Conservation (phyloP, 2,329 filamentous ascomycete genomes). For the Periconia macrospinosa region DNA sequence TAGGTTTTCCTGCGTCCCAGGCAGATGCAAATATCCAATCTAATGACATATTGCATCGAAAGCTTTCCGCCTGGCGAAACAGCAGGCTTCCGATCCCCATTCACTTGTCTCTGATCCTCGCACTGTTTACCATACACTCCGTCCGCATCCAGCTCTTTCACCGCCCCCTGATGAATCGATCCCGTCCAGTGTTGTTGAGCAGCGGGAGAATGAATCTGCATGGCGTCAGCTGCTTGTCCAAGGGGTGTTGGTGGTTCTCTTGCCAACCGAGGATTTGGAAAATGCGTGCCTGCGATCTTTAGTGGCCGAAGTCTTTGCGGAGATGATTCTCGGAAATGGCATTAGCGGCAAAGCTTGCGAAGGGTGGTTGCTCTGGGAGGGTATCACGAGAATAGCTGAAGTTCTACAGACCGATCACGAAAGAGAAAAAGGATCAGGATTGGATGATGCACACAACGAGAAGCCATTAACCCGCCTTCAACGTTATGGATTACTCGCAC, state of each 20-base stretch:
- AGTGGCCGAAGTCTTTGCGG: slow-evolving; percentile 84
- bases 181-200: slow-evolving; percentile 57
- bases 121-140: slow-evolving; percentile 79
- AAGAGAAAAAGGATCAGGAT: slow-evolving; percentile 30
- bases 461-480: slow-evolving; percentile 52
- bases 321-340: slow-evolving; percentile 83
- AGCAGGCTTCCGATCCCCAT: slow-evolving; percentile 58
- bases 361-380: slow-evolving; percentile 87
- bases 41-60: slow-evolving; percentile 23
- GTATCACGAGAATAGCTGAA: slow-evolving; percentile 70
- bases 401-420: slow-evolving; percentile 42
- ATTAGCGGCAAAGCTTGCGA: slow-evolving; percentile 80
- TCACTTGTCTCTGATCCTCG: slow-evolving; percentile 65
- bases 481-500: slow-evolving; percentile 58
- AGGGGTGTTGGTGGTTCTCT: slow-evolving; percentile 75
- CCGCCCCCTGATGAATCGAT: slow-evolving; percentile 68
- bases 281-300: slow-evolving; percentile 83
- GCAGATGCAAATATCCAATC: slow-evolving; percentile 18
- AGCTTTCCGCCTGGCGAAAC: slow-evolving; percentile 73
- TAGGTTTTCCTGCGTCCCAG: slow-evolving; percentile 48
- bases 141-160: slow-evolving; percentile 77
- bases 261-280: slow-evolving; percentile 90
- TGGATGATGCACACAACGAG: slow-evolving; percentile 28
- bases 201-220: slow-evolving; percentile 74
- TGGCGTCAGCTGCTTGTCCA: slow-evolving; percentile 90